Evolutionary conservation across 2,329 filamentous ascomycete genomes (phyloP).

Genomic region (Thyridium curvatum): DNA sequence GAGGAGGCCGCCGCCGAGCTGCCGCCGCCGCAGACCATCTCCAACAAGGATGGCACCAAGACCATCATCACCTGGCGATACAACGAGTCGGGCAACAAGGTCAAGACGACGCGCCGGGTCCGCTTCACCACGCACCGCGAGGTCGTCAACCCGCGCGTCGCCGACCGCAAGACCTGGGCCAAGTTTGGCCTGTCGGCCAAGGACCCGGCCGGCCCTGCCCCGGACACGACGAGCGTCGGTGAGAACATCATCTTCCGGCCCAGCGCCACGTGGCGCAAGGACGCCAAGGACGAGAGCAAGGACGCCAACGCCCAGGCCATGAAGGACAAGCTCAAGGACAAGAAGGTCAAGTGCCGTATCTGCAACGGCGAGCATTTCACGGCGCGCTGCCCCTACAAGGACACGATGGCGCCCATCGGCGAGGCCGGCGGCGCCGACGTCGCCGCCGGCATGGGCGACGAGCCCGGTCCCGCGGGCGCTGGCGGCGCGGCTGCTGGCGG

Average conservation of each 20-base stretch:
- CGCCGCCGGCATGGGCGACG: constrained; percentile 49
- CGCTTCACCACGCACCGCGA: constrained; percentile 87
- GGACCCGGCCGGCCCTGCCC: constrained; percentile 73
- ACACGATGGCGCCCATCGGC: constrained; percentile 90
- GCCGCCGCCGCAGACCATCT: constrained; percentile 80
- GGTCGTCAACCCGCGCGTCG: constrained; percentile 92
- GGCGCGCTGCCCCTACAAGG: constrained; percentile 97
- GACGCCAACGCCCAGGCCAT: constrained; percentile 66
- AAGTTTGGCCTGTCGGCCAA: constrained; percentile 92
- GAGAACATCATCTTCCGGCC: constrained; percentile 99
- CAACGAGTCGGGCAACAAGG: constrained; percentile 91
- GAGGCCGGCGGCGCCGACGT: constrained; percentile 48
- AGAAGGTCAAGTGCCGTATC: constrained; percentile 99
- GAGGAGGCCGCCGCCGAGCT: constrained; percentile 65
- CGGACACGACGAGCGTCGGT: constrained; percentile 86
- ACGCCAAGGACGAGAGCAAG: constrained; percentile 71
- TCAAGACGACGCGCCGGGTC: constrained; percentile 95
- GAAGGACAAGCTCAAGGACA: constrained; percentile 88
- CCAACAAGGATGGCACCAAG: constrained; percentile 98
- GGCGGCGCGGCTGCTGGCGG: constrained; percentile 45
- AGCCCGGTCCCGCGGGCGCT: constrained; percentile 37
- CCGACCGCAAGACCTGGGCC: constrained; percentile 84
- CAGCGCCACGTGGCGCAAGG: constrained; percentile 87
- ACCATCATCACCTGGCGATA: constrained; percentile 85
- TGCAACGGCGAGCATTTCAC: constrained; percentile 99